Evolutionary conservation across 495 filamentous ascomycete species (phyloP).

Genomic region (Chaetomidium leptoderma): DNA sequence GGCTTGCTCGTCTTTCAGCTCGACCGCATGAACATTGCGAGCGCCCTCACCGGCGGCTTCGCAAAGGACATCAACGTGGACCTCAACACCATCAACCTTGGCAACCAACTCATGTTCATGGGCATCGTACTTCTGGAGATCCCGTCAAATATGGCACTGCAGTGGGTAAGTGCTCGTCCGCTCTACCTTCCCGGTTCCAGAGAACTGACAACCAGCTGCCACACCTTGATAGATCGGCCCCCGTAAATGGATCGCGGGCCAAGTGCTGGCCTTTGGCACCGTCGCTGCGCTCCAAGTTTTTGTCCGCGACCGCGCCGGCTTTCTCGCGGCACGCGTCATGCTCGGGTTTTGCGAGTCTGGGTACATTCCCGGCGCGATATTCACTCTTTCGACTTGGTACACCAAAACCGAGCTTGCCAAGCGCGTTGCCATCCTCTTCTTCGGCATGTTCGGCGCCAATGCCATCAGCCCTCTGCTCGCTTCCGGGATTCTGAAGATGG

Average conservation of each 20-base stretch:
- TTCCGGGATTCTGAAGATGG: slow-evolving; percentile 36
- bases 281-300: slow-evolving; percentile 59
- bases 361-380: slow-evolving; percentile 58
- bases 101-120: slow-evolving; percentile 51
- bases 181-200: too few relatives aligned
- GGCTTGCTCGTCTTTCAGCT: too few relatives aligned
- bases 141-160: slow-evolving; percentile 54
- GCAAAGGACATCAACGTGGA: slow-evolving; percentile 51
- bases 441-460: slow-evolving; percentile 51
- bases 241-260: slow-evolving; percentile 53
- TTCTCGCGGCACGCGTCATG: slow-evolving; percentile 50
- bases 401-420: slow-evolving; percentile 53
- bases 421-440: slow-evolving; percentile 54
- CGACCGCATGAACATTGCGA: slow-evolving; percentile 31
- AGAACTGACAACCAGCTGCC: too few relatives aligned
- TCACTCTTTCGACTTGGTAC: slow-evolving; percentile 60
- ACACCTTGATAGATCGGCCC: too few relatives aligned
- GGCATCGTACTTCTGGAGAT: slow-evolving; percentile 58
- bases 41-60: slow-evolving; percentile 38
- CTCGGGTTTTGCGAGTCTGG: slow-evolving; percentile 53
- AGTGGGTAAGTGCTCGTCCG: too few relatives aligned
- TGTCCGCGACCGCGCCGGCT: slow-evolving; percentile 46
- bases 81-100: slow-evolving; percentile 56
- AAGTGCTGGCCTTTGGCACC: slow-evolving; percentile 55
- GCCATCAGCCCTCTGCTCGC: slow-evolving; percentile 43